These are phyloP conservation scores for Aspergillus caelatus DNA, from an alignment of 2,329 filamentous ascomycete species.

Conservation along the genomic window DNA sequence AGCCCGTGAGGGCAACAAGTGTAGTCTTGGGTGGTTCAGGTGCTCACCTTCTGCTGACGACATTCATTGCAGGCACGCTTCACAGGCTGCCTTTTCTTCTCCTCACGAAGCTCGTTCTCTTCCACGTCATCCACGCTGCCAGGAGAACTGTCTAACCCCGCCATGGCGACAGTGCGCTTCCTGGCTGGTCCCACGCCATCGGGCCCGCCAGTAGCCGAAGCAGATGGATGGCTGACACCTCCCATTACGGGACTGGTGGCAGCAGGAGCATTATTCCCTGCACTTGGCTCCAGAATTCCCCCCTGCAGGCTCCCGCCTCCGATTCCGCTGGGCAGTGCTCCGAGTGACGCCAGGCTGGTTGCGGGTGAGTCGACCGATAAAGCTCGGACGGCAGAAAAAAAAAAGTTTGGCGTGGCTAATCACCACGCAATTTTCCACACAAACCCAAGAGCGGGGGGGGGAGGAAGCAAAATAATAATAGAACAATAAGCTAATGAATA, in stretches of 20 bases:
- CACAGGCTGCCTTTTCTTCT: conserved; percentile 49
- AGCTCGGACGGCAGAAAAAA: conserved; percentile 15
- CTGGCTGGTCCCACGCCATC: conserved; percentile 35
- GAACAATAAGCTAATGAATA: not conserved
- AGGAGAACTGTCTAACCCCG: conserved; percentile 51
- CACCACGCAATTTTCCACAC: conserved; percentile 4
- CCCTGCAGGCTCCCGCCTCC: conserved; percentile 37
- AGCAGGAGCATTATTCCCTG: conserved; percentile 39
- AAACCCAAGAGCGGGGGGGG: not conserved
- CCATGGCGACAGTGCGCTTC: conserved; percentile 48
- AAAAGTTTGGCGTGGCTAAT: conserved; percentile 7
- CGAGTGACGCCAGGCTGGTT: conserved; percentile 42
- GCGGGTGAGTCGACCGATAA: conserved; percentile 21
- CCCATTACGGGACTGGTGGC: conserved; percentile 41
- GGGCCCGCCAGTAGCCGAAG: conserved; percentile 29
- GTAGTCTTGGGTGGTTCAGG: not conserved
- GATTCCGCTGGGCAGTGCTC: conserved; percentile 36
- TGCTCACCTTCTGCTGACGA: conserved; percentile 67
- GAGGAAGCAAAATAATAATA: not conserved
- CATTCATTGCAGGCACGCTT: conserved; percentile 72
- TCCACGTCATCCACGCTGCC: conserved; percentile 50
- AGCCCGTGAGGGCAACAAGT: not conserved
- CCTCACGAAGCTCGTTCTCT: conserved; percentile 46
- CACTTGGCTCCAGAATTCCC: conserved; percentile 27
- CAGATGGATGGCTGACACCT: conserved; percentile 34